Base-by-base conservation (phyloP, 495 filamentous ascomycete species). In the Clohesyomyces aquaticus region DNA sequence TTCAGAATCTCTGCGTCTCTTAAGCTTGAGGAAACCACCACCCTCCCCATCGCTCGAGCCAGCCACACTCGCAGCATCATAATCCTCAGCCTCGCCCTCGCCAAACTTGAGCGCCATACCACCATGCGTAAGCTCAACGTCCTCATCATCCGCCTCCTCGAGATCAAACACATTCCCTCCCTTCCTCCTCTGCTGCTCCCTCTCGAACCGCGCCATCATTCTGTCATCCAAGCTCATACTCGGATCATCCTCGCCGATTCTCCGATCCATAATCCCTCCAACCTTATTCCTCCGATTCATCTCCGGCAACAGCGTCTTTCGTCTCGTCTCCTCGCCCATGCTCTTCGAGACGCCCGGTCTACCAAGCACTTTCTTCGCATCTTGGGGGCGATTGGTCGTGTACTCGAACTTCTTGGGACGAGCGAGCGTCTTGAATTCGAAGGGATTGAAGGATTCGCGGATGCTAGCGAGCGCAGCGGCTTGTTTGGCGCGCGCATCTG, bases 221-320 rank as follows among this genome's bases (percentile, higher is more conserved):
- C 88, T 89, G 72, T 99, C 92, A 73, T 99, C 94, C 10, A 91
- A 88, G 21, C 91, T 89, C 91, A 99, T 91, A 23, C 83, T 87
- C 19, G 92, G 89, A 71, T 99, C 93, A 65, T 94, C 89, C 77
- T 99, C 94, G 75, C 95, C 94, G 75, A 99, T 96, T 59, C 94
- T 88, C 65, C 90, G 85, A 78, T 99, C 94, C 57, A 94, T 72
- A 66, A 99, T 89, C 23, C 94, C 93, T 59, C 94, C 94, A 23
- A 90, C 86, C 77, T 96, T 98, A 73, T 93, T 90, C 4, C 88
- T 84, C 32, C 83, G 81, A 71, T 91, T 87, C 81, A 98, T 90
- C 68, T 98, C 93, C 10, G 88, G 83, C 19, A 97, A 76, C 6
- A 96, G 81, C 1, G 92, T 96, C 76, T 86, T 80, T 3, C 88